Conservation (phyloP, 306 rosid genomes). For the Elaeagnus macrophylla region DNA sequence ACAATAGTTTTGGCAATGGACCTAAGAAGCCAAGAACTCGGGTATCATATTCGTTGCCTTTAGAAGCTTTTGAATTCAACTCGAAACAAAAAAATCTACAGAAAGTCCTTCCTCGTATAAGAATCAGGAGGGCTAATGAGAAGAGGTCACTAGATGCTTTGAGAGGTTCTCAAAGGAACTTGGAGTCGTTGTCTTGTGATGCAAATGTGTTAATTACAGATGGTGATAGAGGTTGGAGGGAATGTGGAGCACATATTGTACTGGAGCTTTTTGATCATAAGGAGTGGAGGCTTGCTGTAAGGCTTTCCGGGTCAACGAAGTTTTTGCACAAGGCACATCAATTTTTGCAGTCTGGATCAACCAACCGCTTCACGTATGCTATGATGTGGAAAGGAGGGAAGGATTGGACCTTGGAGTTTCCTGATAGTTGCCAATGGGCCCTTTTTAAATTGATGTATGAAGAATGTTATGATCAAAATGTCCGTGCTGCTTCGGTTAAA, state of each 20-base stretch:
- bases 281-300: slow-evolving; percentile 91
- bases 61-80: too few species aligned
- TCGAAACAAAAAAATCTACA: too few species aligned
- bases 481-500: slow-evolving; percentile 80
- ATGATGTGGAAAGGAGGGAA: slow-evolving; percentile 99
- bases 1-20: slow-evolving; percentile 1
- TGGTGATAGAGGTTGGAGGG: slow-evolving; percentile 88
- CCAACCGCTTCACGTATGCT: slow-evolving; percentile 91
- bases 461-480: slow-evolving; percentile 81
- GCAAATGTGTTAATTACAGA: slow-evolving; percentile 68
- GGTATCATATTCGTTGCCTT: too few species aligned
- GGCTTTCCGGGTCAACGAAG: slow-evolving; percentile 56
- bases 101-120: neutral
- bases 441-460: slow-evolving; percentile 95
- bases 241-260: slow-evolving; percentile 56
- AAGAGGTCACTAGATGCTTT: slow-evolving; percentile 55
- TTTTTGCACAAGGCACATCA: slow-evolving; percentile 92
- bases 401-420: slow-evolving; percentile 91
- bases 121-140: slow-evolving; percentile 75
- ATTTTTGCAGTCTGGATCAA: slow-evolving; percentile 91
- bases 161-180: slow-evolving; percentile 48
- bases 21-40: too few species aligned
- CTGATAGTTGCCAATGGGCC: slow-evolving; percentile 84
- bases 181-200: slow-evolving; percentile 56
- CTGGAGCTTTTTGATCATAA: slow-evolving; percentile 70